Conservation (phyloP, 495 filamentous ascomycete species). For the Penicillium psychrofluorescens region DNA sequence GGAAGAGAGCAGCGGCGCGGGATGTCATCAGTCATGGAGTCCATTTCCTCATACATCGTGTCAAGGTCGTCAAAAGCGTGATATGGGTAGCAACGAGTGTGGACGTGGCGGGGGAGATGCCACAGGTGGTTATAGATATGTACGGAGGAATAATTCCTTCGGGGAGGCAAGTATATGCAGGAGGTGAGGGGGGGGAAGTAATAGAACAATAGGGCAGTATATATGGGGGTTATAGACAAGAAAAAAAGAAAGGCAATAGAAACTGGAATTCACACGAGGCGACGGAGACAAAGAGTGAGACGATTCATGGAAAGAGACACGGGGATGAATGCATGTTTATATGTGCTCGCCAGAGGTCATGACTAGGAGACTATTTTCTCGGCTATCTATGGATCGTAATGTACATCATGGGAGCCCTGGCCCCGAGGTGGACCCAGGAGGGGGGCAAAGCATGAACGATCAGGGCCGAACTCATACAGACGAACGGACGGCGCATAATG, state of each 20-base stretch:
- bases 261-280: constrained; percentile 17
- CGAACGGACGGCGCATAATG: constrained; percentile 17
- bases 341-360: constrained; percentile 6
- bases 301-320: constrained; percentile 4
- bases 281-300: constrained; percentile 16
- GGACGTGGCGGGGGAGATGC: constrained; percentile 4
- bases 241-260: constrained; percentile 2
- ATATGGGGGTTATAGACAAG: constrained; percentile 14
- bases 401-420: neutral
- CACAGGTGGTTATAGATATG: constrained; percentile 4
- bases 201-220: constrained; percentile 3
- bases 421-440: constrained; percentile 10
- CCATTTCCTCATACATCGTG: constrained; percentile 31
- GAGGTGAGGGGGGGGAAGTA: constrained; percentile 6
- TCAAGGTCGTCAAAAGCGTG: constrained; percentile 6
- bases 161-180: constrained; percentile 10
- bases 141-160: constrained; percentile 6
- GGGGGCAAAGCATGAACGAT: constrained; percentile 15
- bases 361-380: neutral
- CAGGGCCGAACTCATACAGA: constrained; percentile 29
- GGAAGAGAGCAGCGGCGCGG: constrained; percentile 33
- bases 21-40: constrained; percentile 22
- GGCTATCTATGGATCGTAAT: neutral
- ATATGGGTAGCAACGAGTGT: constrained; percentile 14
- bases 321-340: constrained; percentile 24